Conservation (phyloP, 768 basidiomycete genomes). For the Trametes meyenii region DNA sequence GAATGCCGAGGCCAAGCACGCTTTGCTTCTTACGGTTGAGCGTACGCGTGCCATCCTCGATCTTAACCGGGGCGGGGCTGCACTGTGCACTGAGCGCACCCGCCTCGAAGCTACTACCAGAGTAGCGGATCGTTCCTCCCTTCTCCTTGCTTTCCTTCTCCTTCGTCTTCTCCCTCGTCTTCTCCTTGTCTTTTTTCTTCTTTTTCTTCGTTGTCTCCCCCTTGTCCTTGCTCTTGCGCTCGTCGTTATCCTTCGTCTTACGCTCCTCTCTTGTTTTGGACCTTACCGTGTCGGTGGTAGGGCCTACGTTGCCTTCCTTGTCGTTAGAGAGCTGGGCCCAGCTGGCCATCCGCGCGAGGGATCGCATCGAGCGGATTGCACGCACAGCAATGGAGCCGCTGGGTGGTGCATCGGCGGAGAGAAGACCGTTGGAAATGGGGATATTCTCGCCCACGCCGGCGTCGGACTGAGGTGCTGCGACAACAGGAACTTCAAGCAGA, state of each 20-base stretch:
- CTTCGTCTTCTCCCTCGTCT: constrained; percentile 33
- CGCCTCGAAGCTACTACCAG: constrained; percentile 69
- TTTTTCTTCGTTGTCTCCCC: constrained; percentile 41
- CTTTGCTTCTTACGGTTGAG: constrained; percentile 60
- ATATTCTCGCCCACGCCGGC: background rate
- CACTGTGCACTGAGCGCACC: constrained; percentile 50
- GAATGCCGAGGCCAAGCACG: constrained; percentile 64
- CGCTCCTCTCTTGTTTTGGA: constrained; percentile 40
- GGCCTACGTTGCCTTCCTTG: constrained; percentile 31
- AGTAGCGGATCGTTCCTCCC: constrained; percentile 43
- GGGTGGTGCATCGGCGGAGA: constrained; percentile 24
- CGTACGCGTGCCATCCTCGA: constrained; percentile 38
- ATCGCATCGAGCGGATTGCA: constrained; percentile 76
- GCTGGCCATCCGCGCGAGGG: constrained; percentile 70
- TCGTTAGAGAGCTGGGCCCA: constrained; percentile 64
- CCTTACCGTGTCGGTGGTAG: constrained; percentile 32
- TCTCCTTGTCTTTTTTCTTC: constrained; percentile 38
- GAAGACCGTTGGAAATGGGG: constrained; percentile 18
- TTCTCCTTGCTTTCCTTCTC: constrained; percentile 32
- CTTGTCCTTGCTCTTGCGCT: constrained; percentile 35
- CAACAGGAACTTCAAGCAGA: constrained; percentile 21
- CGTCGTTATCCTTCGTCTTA: constrained; percentile 35
- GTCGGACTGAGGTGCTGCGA: background rate
- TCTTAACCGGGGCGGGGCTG: constrained; percentile 30
- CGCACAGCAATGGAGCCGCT: constrained; percentile 74